Evolutionary conservation across 2,329 filamentous ascomycete species (phyloP).

Genomic region (Calonectria fujianensis): DNA sequence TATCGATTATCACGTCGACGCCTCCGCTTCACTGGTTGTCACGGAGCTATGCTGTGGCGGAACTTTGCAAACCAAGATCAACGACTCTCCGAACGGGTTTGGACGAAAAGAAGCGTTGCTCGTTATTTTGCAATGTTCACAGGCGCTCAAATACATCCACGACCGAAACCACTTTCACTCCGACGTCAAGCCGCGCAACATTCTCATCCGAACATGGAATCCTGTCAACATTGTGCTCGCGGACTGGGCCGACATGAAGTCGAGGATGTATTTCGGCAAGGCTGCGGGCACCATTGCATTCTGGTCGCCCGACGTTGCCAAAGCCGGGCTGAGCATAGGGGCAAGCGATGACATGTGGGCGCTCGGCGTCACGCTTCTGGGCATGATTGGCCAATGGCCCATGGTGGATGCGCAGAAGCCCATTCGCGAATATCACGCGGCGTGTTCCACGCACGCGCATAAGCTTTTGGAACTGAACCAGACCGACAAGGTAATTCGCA

Average conservation of each 20-base stretch:
- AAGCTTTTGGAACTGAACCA: conserved; percentile 53
- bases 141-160: conserved; percentile 56
- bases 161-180: conserved; percentile 51
- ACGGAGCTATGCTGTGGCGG: conserved; percentile 58
- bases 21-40: conserved; percentile 52
- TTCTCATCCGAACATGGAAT: conserved; percentile 54
- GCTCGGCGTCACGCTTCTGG: conserved; percentile 56
- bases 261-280: conserved; percentile 31
- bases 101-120: conserved; percentile 44
- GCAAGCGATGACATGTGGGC: conserved; percentile 60
- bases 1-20: conserved; percentile 46
- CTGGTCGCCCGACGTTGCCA: conserved; percentile 57
- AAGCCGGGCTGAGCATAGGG: conserved; percentile 45
- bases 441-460: conserved; percentile 51
- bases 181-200: conserved; percentile 59
- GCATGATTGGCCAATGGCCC: conserved; percentile 57
- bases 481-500: conserved; percentile 46
- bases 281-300: conserved; percentile 54
- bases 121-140: conserved; percentile 50
- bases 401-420: conserved; percentile 42
- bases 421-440: conserved; percentile 49
- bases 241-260: conserved; percentile 58
- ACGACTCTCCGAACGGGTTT: conserved; percentile 49
- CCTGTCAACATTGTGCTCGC: conserved; percentile 57
- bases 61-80: conserved; percentile 54